A percentile compares a stretch with the other conserved stretches of the same genome.
Conservation (phyloP, 345 rosid genomes). For the Rhodamnia argentea region DNA sequence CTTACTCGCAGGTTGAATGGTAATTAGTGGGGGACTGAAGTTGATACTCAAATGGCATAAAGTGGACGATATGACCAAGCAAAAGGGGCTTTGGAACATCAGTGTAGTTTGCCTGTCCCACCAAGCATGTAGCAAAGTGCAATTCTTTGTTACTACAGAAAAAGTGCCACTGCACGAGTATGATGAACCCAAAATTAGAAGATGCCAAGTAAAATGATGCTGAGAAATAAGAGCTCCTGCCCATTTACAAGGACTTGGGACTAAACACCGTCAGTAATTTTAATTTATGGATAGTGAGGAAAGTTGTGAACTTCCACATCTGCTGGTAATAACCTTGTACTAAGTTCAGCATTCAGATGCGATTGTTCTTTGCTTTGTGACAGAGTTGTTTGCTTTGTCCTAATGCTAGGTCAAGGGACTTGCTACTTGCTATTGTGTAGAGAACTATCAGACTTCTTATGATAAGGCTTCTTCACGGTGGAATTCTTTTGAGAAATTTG, state of each 20-base stretch:
- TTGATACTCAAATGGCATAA: not conserved
- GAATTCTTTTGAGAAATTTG: not conserved
- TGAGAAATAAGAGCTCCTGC: not conserved
- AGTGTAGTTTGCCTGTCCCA: not conserved
- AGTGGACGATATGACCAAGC: not conserved
- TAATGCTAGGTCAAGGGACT: not conserved
- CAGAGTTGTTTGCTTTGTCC: not conserved
- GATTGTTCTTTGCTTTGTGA: not conserved
- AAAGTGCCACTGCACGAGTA: not conserved
- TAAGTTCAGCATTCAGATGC: not conserved
- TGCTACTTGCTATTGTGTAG: not conserved
- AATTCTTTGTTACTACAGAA: not conserved
- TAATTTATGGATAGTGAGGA: not conserved
- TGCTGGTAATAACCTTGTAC: not conserved
- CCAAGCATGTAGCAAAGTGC: not conserved
- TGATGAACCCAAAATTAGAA: not conserved
- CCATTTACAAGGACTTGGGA: not conserved
- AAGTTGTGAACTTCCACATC: not conserved
- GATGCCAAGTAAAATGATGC: not conserved
- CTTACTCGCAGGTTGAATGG: not conserved
- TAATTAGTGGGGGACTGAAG: not conserved
- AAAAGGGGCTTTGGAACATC: not conserved
- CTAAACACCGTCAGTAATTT: not conserved
- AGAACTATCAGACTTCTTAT: not conserved
- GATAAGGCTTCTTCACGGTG: not conserved